Percentiles rank a stretch among this genome's conserved stretches.
Conservation (phyloP, 495 filamentous ascomycete genomes). For the Trypethelium eluteriae region DNA sequence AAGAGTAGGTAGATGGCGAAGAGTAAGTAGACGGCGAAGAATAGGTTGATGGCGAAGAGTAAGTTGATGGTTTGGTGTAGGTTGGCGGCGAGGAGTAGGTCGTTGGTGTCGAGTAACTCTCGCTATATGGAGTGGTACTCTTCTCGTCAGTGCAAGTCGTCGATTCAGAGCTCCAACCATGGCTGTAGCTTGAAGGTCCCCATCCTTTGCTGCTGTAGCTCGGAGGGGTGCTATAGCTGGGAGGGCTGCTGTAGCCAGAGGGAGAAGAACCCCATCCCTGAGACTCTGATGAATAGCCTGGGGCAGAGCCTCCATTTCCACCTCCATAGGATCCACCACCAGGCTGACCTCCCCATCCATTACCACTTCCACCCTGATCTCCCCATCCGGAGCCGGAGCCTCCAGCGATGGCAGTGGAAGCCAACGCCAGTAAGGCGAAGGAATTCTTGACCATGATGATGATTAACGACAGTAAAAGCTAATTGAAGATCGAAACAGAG, state of each 20-base stretch:
- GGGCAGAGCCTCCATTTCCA: neutral
- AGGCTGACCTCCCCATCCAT: neutral
- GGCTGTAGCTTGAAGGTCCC: constrained; percentile 1
- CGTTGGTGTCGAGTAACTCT: constrained; percentile 4
- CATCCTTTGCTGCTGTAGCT: neutral
- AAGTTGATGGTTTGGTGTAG: neutral
- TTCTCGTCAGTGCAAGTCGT: constrained; percentile 6
- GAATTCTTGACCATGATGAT: constrained; percentile 10
- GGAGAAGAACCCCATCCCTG: constrained; percentile 4
- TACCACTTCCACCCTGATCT: neutral
- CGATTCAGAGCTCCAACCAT: constrained; percentile 1
- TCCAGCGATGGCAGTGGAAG: neutral
- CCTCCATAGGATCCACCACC: neutral
- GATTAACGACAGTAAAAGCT: constrained; percentile 8
- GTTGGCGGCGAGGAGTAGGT: neutral
- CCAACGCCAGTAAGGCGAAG: constrained; percentile 3
- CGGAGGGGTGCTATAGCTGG: neutral
- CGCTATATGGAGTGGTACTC: neutral
- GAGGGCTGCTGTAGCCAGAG: neutral
- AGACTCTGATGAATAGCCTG: neutral
- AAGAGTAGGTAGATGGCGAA: neutral
- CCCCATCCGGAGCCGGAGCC: constrained; percentile 5
- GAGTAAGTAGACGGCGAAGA: neutral
- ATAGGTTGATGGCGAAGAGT: neutral
- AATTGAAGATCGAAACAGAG: constrained; percentile 1